Evolutionary conservation across 768 basidiomycete genomes (phyloP).

Genomic region (Xerocomus potaroensis): DNA sequence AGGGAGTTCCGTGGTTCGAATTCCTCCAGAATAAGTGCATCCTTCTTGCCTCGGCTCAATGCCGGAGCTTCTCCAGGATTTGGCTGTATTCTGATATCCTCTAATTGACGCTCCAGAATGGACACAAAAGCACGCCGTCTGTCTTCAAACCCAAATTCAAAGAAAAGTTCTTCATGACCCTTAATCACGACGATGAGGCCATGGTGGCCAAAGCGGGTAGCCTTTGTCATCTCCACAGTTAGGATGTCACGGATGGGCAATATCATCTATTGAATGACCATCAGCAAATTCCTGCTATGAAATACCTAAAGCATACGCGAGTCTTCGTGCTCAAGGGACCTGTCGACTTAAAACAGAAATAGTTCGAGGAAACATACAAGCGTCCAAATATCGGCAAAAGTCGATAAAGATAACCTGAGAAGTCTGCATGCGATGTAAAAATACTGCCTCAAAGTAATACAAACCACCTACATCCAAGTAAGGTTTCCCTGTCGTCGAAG

Average conservation of each 20-base stretch:
- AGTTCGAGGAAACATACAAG: conserved; percentile 87
- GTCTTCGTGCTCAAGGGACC: conserved; percentile 77
- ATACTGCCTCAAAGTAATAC: not conserved
- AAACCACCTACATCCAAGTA: conserved; percentile 76
- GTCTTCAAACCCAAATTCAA: conserved; percentile 83
- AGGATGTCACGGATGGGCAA: conserved; percentile 88
- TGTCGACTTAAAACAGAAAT: conserved; percentile 92
- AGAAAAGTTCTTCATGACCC: conserved; percentile 96
- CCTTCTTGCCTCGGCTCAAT: conserved; percentile 53
- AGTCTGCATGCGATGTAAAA: conserved; percentile 51
- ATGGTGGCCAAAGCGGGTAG: conserved; percentile 84
- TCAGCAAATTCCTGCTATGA: conserved; percentile 3
- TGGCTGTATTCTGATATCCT: conserved; percentile 54
- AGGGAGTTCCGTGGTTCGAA: conserved; percentile 53
- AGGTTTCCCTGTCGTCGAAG: conserved; percentile 79
- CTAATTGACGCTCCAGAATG: conserved; percentile 77
- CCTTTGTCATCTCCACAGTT: conserved; percentile 77
- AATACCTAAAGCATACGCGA: conserved; percentile 50
- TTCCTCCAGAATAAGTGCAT: conserved; percentile 82
- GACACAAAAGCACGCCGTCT: conserved; percentile 74
- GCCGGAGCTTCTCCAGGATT: conserved; percentile 39
- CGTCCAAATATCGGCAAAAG: conserved; percentile 86
- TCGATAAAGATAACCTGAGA: conserved; percentile 86
- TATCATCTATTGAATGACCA: conserved; percentile 66
- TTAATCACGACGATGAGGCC: conserved; percentile 89